Conservation (phyloP, 768 basidiomycete genomes). For the Nidularia sp. region DNA sequence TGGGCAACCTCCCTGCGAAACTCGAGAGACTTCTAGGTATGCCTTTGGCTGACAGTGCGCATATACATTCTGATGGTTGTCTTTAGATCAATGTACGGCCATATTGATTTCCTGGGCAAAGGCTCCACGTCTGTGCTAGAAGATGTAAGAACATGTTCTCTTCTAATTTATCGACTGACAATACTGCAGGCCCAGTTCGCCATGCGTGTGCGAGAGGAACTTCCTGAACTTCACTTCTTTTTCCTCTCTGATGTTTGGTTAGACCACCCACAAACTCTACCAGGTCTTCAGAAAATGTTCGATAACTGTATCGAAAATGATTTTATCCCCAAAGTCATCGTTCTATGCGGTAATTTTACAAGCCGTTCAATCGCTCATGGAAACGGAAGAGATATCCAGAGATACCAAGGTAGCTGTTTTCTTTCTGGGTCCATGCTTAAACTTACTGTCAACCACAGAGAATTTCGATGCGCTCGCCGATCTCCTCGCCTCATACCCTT, state of each 20-base stretch:
- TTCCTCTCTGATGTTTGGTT: conserved; percentile 96
- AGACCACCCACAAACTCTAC: conserved; percentile 80
- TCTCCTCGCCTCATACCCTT: conserved; percentile 76
- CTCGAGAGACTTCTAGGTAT: conserved; percentile 79
- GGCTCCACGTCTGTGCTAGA: conserved; percentile 87
- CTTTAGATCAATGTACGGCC: conserved; percentile 85
- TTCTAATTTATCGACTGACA: not conserved
- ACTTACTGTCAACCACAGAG: conserved; percentile 39
- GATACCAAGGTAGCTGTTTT: conserved; percentile 70
- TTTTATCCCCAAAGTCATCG: conserved; percentile 84
- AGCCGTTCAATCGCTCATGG: conserved; percentile 78
- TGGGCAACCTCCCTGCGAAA: conserved; percentile 96
- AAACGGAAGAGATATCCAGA: conserved; percentile 70
- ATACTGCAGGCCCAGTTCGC: conserved; percentile 55
- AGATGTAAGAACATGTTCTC: conserved; percentile 56
- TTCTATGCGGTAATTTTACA: conserved; percentile 95
- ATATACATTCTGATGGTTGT: not conserved
- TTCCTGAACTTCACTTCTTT: conserved; percentile 81
- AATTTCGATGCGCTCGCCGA: conserved; percentile 86
- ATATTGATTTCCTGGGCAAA: conserved; percentile 95
- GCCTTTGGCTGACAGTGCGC: not conserved
- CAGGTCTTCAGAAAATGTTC: conserved; percentile 80
- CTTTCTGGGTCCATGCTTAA: not conserved
- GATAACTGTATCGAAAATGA: conserved; percentile 85
- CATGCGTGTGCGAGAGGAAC: conserved; percentile 60